Base-by-base conservation (phyloP, 768 basidiomycete genomes). In the Fistulinella prunicolor region DNA sequence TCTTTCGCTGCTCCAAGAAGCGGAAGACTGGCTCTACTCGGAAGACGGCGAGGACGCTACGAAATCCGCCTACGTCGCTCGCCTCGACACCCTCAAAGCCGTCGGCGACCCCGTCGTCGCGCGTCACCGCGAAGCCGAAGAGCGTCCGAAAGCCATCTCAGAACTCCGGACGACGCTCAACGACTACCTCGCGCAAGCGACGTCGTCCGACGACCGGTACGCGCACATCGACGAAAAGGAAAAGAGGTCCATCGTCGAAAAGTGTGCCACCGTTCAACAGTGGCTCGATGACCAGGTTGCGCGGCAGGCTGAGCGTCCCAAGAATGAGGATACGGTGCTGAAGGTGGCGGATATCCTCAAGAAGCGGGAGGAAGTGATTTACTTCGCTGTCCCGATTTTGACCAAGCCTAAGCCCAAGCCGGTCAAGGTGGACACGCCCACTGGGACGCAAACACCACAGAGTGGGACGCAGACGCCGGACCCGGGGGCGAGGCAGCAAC, bases 1-100 rank as follows among this genome's bases (percentile, higher is more conserved):
- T 30, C 73, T 91, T 23, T 70, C 62, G 17, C 79, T 83, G 38
- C 77, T 94, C 26, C 73, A 78, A 47, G 85, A 85, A 54, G 84
- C 92, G 6, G 94, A 98, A 67, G 90, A 95, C 64, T 99, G 95
- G 95, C 78, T 99, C 24, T 98, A 98, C 82, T 81, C 83, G 30
- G 94, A 97, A 53, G 96, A 97, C 59, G 81, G 94, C 58, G 95
- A 97, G 71, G 94, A 97, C 49, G 90, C 95, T 30, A 81, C 80
- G 63, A 99, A 98, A 72, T 95, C 92, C 0, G 89, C 86, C n/a
- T 98, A 99, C 70, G 85, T 92, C 58, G 55, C 76, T 28, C 85
- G 86, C 46, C 82, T 97, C 50, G 89, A 94, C 54, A 73, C 75
- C 3, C 83, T 96, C 67, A 92, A 94, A 70, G 79, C 70, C 38